Conservation (phyloP, 495 filamentous ascomycete genomes). For the Hypoxylon intermedium region DNA sequence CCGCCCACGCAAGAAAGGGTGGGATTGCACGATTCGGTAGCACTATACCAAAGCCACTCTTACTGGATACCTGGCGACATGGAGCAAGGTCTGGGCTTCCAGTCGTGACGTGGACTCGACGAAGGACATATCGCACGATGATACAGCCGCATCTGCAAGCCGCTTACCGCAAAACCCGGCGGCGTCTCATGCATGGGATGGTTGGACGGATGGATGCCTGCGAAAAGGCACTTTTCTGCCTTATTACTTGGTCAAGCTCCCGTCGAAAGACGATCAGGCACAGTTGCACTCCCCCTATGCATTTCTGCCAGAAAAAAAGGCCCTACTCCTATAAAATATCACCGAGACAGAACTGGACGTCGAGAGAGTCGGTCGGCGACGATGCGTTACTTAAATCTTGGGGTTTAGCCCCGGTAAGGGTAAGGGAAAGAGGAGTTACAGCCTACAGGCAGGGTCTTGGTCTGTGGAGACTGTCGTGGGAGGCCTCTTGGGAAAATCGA, state of each 20-base stretch:
- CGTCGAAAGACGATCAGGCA: constrained; percentile 5
- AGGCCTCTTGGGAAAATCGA: constrained; percentile 31
- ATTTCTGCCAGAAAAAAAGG: constrained; percentile 20
- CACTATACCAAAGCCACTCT: constrained; percentile 30
- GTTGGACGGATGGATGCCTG: too few species aligned
- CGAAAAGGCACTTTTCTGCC: constrained; percentile 16
- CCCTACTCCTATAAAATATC: constrained; percentile 25
- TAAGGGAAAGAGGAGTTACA: constrained; percentile 35
- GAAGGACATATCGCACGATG: constrained; percentile 34
- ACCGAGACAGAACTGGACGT: constrained; percentile 29
- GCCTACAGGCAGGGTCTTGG: constrained; percentile 24
- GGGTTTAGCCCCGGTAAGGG: constrained; percentile 30
- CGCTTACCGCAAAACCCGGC: constrained; percentile 36
- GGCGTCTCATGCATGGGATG: constrained; percentile 25
- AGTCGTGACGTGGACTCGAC: constrained; percentile 35
- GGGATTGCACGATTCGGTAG: constrained; percentile 34
- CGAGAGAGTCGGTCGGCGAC: constrained; percentile 21
- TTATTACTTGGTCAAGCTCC: constrained; percentile 3
- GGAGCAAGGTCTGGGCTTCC: constrained; percentile 32
- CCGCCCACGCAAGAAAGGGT: constrained; percentile 34
- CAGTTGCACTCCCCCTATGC: constrained; percentile 10
- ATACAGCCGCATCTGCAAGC: constrained; percentile 42
- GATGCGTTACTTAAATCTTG: constrained; percentile 38
- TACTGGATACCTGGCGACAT: constrained; percentile 22
- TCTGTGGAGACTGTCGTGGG: constrained; percentile 25